Conservation (phyloP, 2,329 filamentous ascomycete genomes). For the Aspergillus sp. region DNA sequence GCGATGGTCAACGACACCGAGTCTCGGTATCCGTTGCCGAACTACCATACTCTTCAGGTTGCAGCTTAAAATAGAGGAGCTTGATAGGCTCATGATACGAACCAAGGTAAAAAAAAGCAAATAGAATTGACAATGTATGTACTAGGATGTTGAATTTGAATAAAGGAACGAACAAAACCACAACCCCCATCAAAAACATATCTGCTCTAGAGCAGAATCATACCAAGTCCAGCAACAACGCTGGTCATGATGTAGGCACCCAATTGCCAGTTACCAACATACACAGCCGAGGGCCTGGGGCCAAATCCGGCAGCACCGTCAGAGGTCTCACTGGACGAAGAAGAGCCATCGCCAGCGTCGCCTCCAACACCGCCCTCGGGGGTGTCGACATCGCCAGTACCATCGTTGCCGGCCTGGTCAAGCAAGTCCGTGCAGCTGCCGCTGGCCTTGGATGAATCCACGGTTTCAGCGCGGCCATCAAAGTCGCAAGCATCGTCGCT, state of each 20-base stretch:
- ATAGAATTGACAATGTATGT: background rate
- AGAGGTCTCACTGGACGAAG: slow-evolving; percentile 22
- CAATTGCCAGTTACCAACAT: slow-evolving; percentile 42
- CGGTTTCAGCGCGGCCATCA: slow-evolving; percentile 40
- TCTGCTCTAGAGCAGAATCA: slow-evolving; percentile 47
- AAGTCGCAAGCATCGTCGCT: slow-evolving; percentile 46
- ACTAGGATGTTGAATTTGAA: background rate
- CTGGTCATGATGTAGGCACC: slow-evolving; percentile 46
- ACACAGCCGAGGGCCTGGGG: slow-evolving; percentile 34
- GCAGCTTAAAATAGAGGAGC: too few species aligned
- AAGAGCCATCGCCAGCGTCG: slow-evolving; percentile 18
- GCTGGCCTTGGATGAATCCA: slow-evolving; percentile 31
- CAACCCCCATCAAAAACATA: background rate
- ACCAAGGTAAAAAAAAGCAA: background rate
- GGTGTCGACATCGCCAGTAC: slow-evolving; percentile 40
- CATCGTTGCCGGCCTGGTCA: slow-evolving; percentile 40
- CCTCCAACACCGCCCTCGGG: slow-evolving; percentile 28
- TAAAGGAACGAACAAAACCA: background rate
- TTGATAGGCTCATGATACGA: too few species aligned
- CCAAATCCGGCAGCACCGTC: slow-evolving; percentile 33
- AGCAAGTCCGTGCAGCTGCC: slow-evolving; percentile 38
- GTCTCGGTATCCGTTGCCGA: background rate
- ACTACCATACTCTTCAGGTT: background rate
- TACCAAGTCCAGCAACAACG: slow-evolving; percentile 44
- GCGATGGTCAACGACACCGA: background rate